Conservation (phyloP, 116 monocot species). For the Thalassia testudinum region DNA sequence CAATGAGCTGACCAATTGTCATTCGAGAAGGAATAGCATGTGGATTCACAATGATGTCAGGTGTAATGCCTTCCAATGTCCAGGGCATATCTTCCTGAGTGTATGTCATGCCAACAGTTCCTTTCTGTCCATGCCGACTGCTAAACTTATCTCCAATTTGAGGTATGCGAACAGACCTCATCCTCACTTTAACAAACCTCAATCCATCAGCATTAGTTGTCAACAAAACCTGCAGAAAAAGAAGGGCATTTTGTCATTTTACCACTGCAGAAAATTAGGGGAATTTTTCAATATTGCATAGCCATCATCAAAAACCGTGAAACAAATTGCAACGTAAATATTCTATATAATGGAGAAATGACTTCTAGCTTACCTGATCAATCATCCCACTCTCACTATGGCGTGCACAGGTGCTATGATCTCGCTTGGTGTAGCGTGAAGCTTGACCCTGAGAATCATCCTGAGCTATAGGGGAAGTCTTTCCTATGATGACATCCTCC, state of each 20-base stretch:
- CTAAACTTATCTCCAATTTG: slow-evolving; percentile 99
- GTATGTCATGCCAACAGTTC: slow-evolving; percentile 98
- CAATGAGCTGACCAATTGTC: slow-evolving; percentile 99
- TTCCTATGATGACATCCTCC: slow-evolving; percentile 99
- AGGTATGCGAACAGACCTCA: slow-evolving; percentile 93
- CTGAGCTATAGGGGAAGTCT: slow-evolving; percentile 88
- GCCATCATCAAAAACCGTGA: slow-evolving; percentile 40
- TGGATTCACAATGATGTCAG: slow-evolving; percentile 98
- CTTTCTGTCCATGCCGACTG: slow-evolving; percentile 97
- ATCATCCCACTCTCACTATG: slow-evolving; percentile 99
- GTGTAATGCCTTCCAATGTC: slow-evolving; percentile 99
- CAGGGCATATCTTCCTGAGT: slow-evolving; percentile 99
- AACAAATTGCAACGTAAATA: neutral
- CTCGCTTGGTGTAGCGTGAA: slow-evolving; percentile 65
- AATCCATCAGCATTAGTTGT: slow-evolving; percentile 99
- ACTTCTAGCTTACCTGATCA: slow-evolving; percentile 93
- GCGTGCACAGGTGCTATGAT: slow-evolving; percentile 93
- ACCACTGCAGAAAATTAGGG: neutral
- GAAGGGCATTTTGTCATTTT: neutral
- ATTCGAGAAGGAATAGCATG: slow-evolving; percentile 99
- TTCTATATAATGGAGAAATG: neutral
- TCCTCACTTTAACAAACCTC: slow-evolving; percentile 96
- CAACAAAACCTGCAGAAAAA: slow-evolving; percentile 50
- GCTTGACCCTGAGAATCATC: slow-evolving; percentile 94
- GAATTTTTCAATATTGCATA: too few relatives aligned